Conservation (phyloP, 202 grass and related monocot genomes). For the Zoysia matrella region DNA sequence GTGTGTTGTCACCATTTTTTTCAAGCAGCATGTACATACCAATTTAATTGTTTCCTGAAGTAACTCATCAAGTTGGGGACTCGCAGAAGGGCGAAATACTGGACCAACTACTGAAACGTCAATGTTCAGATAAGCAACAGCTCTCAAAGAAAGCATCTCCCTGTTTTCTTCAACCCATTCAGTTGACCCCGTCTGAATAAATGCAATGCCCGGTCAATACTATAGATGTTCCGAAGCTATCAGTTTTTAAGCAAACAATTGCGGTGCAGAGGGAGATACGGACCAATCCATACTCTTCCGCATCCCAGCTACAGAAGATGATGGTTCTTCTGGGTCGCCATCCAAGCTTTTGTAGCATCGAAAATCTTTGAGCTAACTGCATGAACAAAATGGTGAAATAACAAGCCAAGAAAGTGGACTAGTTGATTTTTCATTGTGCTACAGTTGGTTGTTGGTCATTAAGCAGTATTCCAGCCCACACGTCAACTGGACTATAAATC, state of each 20-base stretch:
- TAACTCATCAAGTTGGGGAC: constrained; percentile 80
- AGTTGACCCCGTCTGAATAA: constrained; percentile 84
- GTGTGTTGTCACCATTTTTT: background rate
- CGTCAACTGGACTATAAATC: background rate
- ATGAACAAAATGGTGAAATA: background rate
- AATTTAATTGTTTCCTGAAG: constrained; percentile 73
- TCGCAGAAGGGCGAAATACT: constrained; percentile 61
- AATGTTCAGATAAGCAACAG: constrained; percentile 86
- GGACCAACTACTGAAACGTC: constrained; percentile 62
- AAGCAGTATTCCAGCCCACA: background rate
- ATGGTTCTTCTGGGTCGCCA: constrained; percentile 74
- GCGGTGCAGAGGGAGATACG: background rate
- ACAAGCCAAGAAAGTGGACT: background rate
- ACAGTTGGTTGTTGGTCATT: background rate
- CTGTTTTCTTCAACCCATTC: constrained; percentile 97
- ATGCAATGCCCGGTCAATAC: background rate
- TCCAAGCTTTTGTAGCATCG: constrained; percentile 68
- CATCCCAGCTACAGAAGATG: constrained; percentile 81
- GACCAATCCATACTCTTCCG: constrained; percentile 82
- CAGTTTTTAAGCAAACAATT: background rate
- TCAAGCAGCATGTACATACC: constrained; percentile 40
- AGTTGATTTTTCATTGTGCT: background rate
- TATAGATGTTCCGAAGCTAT: background rate
- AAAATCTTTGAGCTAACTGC: constrained; percentile 68
- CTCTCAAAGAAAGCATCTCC: constrained; percentile 67